Evolutionary conservation across 1,139 yeast species (phyloP).

Genomic region (Saccharomyces pastorianus): DNA sequence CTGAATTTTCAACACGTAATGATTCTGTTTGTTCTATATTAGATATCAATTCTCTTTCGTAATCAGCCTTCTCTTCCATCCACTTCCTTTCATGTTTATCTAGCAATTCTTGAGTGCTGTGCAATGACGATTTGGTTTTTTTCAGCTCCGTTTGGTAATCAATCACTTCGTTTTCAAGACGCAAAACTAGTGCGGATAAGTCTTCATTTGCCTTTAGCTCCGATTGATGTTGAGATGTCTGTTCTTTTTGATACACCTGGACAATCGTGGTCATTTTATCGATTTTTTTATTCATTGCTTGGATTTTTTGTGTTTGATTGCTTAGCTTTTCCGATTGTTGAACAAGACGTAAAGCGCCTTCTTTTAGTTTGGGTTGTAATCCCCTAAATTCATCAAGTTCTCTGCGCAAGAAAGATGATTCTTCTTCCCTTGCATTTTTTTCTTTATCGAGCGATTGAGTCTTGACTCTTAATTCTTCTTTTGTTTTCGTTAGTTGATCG

Average conservation of each 20-base stretch:
- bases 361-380: slow-evolving; percentile 32
- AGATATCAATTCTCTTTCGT: slow-evolving; percentile 48
- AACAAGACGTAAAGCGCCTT: slow-evolving; percentile 32
- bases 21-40: slow-evolving; percentile 46
- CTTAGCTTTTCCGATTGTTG: slow-evolving; percentile 25
- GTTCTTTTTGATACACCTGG: not conserved
- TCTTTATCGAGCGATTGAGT: slow-evolving; percentile 29
- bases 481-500: slow-evolving; percentile 38
- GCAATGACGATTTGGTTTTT: slow-evolving; percentile 32
- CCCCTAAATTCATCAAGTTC: not conserved
- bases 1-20: slow-evolving; percentile 34
- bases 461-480: slow-evolving; percentile 33
- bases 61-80: slow-evolving; percentile 36
- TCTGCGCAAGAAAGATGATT: slow-evolving; percentile 26
- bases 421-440: slow-evolving; percentile 34
- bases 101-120: slow-evolving; percentile 30
- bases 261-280: not conserved
- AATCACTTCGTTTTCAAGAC: slow-evolving; percentile 34
- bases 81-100: slow-evolving; percentile 37
- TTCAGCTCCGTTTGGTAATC: slow-evolving; percentile 35
- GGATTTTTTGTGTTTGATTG: not conserved
- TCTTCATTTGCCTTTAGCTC: not conserved
- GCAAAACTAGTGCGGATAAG: not conserved
- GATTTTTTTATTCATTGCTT: not conserved
- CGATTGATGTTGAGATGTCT: not conserved